A percentile compares a stretch with the other conserved stretches of the same genome.
These are phyloP conservation scores for Penstemon newberryi DNA, from an alignment of 257 asterid species.

Conservation along the genomic window DNA sequence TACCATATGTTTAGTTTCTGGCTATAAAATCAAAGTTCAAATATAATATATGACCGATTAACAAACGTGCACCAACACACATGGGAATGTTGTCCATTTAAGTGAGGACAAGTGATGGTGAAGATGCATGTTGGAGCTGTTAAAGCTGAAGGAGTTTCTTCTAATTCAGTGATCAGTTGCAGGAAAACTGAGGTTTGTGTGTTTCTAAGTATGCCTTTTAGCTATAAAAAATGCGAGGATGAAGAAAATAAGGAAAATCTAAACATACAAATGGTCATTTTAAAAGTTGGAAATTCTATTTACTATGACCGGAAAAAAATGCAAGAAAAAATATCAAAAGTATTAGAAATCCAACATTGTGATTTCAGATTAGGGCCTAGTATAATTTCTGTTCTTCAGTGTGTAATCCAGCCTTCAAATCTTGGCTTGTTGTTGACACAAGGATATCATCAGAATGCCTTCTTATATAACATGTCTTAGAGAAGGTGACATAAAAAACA, in stretches of 20 bases:
- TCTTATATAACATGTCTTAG: neutral
- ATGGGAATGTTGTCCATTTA: slow-evolving; percentile 11
- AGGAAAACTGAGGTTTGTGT: too few species aligned
- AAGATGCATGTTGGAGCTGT: neutral
- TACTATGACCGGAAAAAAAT: neutral
- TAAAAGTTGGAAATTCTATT: slow-evolving; percentile 17
- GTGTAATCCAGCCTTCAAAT: slow-evolving; percentile 15
- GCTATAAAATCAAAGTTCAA: neutral
- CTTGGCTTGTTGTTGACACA: neutral
- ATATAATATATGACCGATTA: neutral
- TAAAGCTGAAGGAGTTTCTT: neutral
- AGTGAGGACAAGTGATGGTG: neutral
- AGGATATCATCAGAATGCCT: too few species aligned
- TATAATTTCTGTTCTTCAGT: slow-evolving; percentile 6
- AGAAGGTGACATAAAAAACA: neutral
- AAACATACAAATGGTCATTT: neutral
- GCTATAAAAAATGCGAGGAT: neutral
- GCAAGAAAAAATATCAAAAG: neutral
- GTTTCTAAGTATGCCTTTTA: neutral
- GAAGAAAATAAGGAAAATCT: slow-evolving; percentile 2
- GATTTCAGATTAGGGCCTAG: slow-evolving; percentile 4
- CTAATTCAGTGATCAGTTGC: too few species aligned
- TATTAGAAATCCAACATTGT: neutral
- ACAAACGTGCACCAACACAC: slow-evolving; percentile 3
- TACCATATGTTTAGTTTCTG: too few species aligned